Base-by-base conservation (phyloP, 176 grass and related monocot genomes). In the Ensete glaucum region DNA sequence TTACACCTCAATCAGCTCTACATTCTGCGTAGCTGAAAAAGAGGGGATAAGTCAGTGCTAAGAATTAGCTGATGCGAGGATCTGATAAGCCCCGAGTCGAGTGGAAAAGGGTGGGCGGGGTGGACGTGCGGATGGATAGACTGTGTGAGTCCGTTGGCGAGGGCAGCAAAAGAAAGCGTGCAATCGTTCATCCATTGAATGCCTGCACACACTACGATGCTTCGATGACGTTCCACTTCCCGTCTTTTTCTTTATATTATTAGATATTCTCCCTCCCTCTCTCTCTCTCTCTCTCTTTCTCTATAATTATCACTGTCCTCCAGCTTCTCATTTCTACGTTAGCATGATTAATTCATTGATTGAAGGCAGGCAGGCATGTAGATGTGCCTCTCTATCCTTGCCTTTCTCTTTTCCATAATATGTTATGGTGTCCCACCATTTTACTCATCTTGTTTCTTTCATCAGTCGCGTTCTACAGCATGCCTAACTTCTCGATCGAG, bases 291-390 rank as follows among this genome's bases (percentile, higher is more conserved):
- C 9, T 50, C 11, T 9, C 26, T 50, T 14, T 48, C 49, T 26
- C 21, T 34, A n/a, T 0, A 43, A 43, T 43, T 43, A 43, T 43
- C 34, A 6, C 34, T 4, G 34, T 4, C 34, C 34, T 43, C 5
- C 53, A 23, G 6, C 8, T 54, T 54, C 52, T 53, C 72, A 29
- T 26, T 15, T 34, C 27, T 62, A 13, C 27, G 8, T 48, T 34
- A 34, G 21, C 58, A 76, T 76, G 74, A 76, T 76, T 60, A 34
- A 19, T 15, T 52, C 74, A 76, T 76, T 76, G 74, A 76, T 76
- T 76, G 54, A 76, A 64, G 19, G 9, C 34, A 60, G 72, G 12
- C 72, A 16, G 22, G 50, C 22, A 53, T 26, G 23, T 56, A 15
- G 17, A 48, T 19, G 25, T 49, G 67, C 67, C 14, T 9, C 67